Base-by-base conservation (phyloP, 2,329 filamentous ascomycete species). In the Colletotrichum lentis region DNA sequence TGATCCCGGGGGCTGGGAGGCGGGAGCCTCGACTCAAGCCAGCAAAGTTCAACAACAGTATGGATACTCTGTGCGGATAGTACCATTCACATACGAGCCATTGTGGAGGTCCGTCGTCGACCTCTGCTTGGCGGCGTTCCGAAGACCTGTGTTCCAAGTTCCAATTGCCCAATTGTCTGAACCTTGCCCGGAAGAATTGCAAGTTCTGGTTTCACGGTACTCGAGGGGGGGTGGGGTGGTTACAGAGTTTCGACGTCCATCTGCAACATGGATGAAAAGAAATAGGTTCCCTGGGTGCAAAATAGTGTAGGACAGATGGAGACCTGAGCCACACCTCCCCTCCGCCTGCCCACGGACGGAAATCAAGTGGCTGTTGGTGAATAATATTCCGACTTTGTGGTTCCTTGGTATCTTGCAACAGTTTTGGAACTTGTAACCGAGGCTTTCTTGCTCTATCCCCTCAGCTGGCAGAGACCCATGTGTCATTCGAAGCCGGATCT, bases 261-360 rank as follows among this genome's bases (percentile, higher is more conserved):
- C 44, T 57, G 12, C 39, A 18, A 41, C 18, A 16, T 18, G 52
- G 49, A 27, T 35, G 14, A 31, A 39, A 44, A 56, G 55, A 55
- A n/a, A 55, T 56, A 60, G 11, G 27, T 55, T 56, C 55, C 55
- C 55, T 55, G 27, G 27, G n/a, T n/a, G n/a, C n/a, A n/a, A 8
- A 27, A 55, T 22, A 37, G 12, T 50, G 56, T 52, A 49, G 49
- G 55, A 53, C 64, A 54, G 11, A 11, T 8, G 14, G 55, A 50
- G 55, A 50, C 55, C 49, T 49, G 60, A 65, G 55, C 65, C 62
- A 65, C 62, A 68, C 31, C 35, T 64, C 55, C 24, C 22, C 18
- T 57, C 12, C 8, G 43, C 8, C 3, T 18, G 20, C 24, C n/a
- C 52, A 52, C 10, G n/a, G n/a, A 1, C 11, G 16, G 54, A 52